Base-by-base conservation (phyloP, 495 filamentous ascomycete genomes). In the Aspergillus sclerotioniger region DNA sequence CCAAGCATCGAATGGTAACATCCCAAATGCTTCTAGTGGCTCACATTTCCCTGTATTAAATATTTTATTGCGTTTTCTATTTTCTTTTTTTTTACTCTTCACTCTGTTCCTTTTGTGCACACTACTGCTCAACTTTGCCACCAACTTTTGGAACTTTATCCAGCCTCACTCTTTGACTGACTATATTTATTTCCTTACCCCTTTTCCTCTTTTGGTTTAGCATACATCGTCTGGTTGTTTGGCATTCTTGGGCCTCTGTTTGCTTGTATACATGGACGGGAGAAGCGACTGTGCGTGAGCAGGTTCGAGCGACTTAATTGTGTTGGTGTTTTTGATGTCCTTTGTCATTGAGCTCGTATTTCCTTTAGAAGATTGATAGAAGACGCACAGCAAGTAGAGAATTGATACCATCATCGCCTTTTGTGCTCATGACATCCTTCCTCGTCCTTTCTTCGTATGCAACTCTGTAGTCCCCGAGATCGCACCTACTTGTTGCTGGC, bases 331-430 rank as follows among this genome's bases (percentile, higher is more conserved):
- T 56, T 43, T 49, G 37, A 44, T 51, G 6, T 28, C 6, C 31
- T 21, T 31, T 32, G 33, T 50, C 25, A 21, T 15, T 12, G 15
- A 31, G 21, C 21, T 53, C 51, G 31, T 16, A 37, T 55, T 49
- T 44, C 45, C 51, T 39, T 28, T 64, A 61, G 57, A 60, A 59
- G 61, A 61, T 54, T 61, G 60, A 68, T 63, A 68, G 62, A 67
- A 65, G 60, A 62, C 21, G 48, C 33, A 41, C 46, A 56, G 57
- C 53, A 56, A 57, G 41, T 63, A 67, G 62, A 65, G 60, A 65
- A 65, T 60, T 63, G 60, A 63, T 61, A 67, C 59, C 62, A 61
- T 57, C 43, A n/a, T 58, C 29, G 51, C 21, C 3, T 51, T 51
- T 48, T 37, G 28, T 31, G 21, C 21, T 50, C 8, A n/a, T 50